Evolutionary conservation across 179 eudicot species (phyloP).

Genomic region (Silene noctiflora): DNA sequence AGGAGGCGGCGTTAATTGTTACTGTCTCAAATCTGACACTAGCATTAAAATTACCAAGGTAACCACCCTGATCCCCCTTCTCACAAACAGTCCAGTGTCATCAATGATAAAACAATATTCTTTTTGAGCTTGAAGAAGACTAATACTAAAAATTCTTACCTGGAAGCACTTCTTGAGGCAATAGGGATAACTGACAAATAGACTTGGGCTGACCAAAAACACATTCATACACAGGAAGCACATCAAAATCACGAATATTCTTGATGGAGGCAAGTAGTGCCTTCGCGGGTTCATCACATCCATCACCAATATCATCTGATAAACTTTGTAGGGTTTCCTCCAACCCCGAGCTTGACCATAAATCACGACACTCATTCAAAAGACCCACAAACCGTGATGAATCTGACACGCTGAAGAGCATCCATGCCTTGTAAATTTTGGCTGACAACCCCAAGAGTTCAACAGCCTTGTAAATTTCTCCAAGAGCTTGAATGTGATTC

Average conservation of each 20-base stretch:
- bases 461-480: constrained; percentile 70
- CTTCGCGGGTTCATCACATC: constrained; percentile 27
- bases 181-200: constrained; percentile 53
- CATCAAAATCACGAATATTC: constrained; percentile 43
- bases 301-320: constrained; percentile 31
- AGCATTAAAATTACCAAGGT: not conserved
- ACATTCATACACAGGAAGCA: constrained; percentile 34
- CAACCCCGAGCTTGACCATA: constrained; percentile 69
- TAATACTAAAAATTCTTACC: constrained; percentile 37
- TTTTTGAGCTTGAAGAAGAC: not conserved
- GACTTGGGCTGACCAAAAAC: constrained; percentile 38
- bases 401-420: constrained; percentile 32
- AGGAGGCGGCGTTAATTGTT: not conserved
- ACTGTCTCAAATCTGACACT: not conserved
- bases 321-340: constrained; percentile 49
- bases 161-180: constrained; percentile 47
- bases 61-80: not conserved
- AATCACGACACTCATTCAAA: constrained; percentile 53
- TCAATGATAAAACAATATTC: not conserved
- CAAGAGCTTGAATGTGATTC: constrained; percentile 52
- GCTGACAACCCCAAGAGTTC: constrained; percentile 56
- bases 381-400: constrained; percentile 27
- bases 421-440: constrained; percentile 69
- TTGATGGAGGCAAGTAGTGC: constrained; percentile 47
- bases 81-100: not conserved